A percentile compares a stretch with the other conserved stretches of the same genome.
phyloP scores from a whole-genome alignment of 352 stramenopile genomes.

The Phytophthora parvispora region DNA sequence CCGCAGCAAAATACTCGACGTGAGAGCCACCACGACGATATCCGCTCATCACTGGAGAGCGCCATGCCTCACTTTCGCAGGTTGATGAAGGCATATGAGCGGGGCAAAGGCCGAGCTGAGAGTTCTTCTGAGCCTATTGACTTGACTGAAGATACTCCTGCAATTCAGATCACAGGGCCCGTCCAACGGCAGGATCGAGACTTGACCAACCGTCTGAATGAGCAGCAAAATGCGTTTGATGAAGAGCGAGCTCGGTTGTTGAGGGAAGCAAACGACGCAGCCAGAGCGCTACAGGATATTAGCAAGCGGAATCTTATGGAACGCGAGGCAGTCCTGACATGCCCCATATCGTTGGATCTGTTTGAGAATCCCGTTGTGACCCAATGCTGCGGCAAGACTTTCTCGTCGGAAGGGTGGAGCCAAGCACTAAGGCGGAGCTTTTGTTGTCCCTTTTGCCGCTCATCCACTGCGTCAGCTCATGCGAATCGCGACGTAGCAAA shows the following conservation, averaged over 20 bases:
- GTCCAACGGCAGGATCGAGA: neutral
- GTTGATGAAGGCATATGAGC: neutral
- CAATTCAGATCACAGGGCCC: too few species aligned
- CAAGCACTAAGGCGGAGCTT: too few species aligned
- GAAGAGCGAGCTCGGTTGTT: neutral
- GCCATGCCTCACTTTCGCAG: neutral
- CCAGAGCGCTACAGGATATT: neutral
- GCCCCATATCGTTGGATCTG: slow-evolving; percentile 16
- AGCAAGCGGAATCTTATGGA: slow-evolving; percentile 3
- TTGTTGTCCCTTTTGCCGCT: too few species aligned
- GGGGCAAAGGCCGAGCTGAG: neutral
- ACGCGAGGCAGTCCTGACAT: slow-evolving; percentile 12
- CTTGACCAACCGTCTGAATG: neutral
- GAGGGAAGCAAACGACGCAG: slow-evolving; percentile 1
- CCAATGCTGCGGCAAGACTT: slow-evolving; percentile 17
- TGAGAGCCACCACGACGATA: neutral
- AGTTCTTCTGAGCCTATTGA: neutral
- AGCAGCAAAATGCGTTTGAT: neutral
- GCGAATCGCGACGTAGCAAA: too few species aligned
- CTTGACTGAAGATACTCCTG: neutral
- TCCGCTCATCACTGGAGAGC: neutral
- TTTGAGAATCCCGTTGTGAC: slow-evolving; percentile 18
- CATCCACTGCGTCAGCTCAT: too few species aligned
- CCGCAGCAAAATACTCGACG: neutral
- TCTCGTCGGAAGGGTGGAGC: too few species aligned